Base-by-base conservation (phyloP, 371 early-diverging fungal genomes). In the Catenaria anguillulae region DNA sequence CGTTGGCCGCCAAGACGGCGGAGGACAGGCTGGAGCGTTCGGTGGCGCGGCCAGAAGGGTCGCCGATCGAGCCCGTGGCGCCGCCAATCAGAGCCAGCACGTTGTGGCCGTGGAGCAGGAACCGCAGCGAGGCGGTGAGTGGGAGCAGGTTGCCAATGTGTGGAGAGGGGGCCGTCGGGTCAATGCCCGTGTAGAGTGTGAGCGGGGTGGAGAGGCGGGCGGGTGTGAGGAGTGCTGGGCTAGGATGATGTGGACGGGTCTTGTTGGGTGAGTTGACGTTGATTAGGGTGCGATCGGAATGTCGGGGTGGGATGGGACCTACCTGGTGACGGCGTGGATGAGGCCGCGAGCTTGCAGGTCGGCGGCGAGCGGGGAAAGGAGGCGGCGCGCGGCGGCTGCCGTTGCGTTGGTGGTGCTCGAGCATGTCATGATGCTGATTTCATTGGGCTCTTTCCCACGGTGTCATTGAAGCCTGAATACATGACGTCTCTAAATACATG, bases 1-100 rank as follows among this genome's bases (percentile, higher is more conserved):
- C 70, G 67, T 96, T 93, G n/a, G 61, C 40, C 4, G 72, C 65
- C 5, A 95, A 68, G 2, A 69, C 73, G 2, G 77, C 77, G 21
- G 64, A 62, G 1, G 74, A 75, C 64, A 93, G 68, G 3, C 83
- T 83, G 4, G 72, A 69, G 8, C 95, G 83, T 60, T 94, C 97
- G 0, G 86, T 83, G 37, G 77, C 79, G 58, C 87, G 78, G 6
- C 93, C 93, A 24, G 86, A 85, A 12, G 95, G 97, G 67, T 96
- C 97, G 17, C 95, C 97, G 58, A 96, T 93, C 31, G 81, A 70
- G 2, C 94, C 97, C 0, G 96, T 96, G 10, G 96, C 96, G 13
- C 92, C 93, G 23, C 96, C 96, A 68, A 91, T 90, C 66, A 95
- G 76, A 21, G 89, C 87, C 45, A 92, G 83, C 21, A 84, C 80